These are phyloP conservation scores for Neurospora sp. DNA, from an alignment of 495 filamentous ascomycete species.

Conservation along the genomic window DNA sequence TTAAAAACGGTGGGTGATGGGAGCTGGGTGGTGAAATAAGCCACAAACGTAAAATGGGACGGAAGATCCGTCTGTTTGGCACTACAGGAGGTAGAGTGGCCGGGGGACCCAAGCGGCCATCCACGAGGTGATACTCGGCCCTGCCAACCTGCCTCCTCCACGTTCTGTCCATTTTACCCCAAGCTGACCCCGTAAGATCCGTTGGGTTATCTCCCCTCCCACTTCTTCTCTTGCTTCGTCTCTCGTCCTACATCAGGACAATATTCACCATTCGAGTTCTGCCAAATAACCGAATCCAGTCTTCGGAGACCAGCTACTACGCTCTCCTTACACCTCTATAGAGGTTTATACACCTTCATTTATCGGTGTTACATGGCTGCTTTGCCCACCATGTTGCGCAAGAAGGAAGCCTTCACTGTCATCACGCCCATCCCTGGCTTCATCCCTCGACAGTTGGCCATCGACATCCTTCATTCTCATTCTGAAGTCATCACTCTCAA, in stretches of 20 bases:
- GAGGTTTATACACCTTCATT: not conserved
- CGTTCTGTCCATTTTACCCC: not conserved
- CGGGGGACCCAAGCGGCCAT: not conserved
- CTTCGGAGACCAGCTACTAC: not conserved
- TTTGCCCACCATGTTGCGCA: slow-evolving; percentile 31
- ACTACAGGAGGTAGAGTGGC: not conserved
- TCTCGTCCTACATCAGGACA: not conserved
- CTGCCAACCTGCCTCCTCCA: not conserved
- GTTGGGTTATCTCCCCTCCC: not conserved
- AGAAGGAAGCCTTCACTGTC: slow-evolving; percentile 38
- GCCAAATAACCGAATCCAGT: not conserved
- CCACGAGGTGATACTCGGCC: not conserved
- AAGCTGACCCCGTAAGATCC: slow-evolving; percentile 2
- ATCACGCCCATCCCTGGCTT: slow-evolving; percentile 39
- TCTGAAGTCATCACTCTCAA: slow-evolving; percentile 66
- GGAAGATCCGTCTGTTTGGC: not conserved
- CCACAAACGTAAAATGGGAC: not conserved
- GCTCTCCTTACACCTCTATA: not conserved
- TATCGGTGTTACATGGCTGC: not conserved
- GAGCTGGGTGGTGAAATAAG: not conserved
- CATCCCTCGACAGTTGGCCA: slow-evolving; percentile 36
- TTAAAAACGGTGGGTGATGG: not conserved
- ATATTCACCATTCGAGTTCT: not conserved
- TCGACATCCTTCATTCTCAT: slow-evolving; percentile 45
- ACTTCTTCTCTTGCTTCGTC: not conserved